Evolutionary conservation across 192 early-diverging fungal species (phyloP).

Genomic region (Coemansia sp.): DNA sequence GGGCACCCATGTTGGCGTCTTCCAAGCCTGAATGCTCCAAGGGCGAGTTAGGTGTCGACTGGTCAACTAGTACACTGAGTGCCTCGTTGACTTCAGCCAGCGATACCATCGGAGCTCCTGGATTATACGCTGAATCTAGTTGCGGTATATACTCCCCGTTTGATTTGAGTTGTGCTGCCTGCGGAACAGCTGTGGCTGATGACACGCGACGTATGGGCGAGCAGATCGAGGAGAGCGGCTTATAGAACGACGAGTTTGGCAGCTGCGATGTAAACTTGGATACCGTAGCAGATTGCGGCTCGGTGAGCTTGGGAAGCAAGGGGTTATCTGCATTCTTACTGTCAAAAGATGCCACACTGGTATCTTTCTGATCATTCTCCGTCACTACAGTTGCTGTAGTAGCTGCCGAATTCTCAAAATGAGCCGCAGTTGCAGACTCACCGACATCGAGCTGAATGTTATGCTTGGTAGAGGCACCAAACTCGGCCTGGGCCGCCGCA

Average conservation of each 20-base stretch:
- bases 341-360: too few species aligned
- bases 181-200: neutral
- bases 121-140: slow-evolving; percentile 4
- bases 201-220: slow-evolving; percentile 16
- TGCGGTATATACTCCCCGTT: neutral
- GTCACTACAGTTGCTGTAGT: too few species aligned
- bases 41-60: neutral
- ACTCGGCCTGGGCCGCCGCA: slow-evolving; percentile 5
- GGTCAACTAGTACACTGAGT: slow-evolving; percentile 19
- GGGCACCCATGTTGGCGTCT: neutral
- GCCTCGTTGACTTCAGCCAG: slow-evolving; percentile 36
- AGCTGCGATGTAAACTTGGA: slow-evolving; percentile 33
- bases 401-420: too few species aligned
- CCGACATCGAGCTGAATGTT: neutral
- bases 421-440: neutral
- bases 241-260: slow-evolving; percentile 52
- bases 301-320: neutral
- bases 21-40: neutral
- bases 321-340: too few species aligned
- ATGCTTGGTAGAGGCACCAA: neutral
- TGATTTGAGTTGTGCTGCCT: neutral
- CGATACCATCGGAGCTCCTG: slow-evolving; percentile 19
- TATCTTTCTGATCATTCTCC: too few species aligned
- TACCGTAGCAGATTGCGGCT: neutral
- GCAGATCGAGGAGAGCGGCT: slow-evolving; percentile 46